These are phyloP conservation scores for Porpolomopsis calyptriformis DNA, from an alignment of 768 basidiomycete species.

Conservation along the genomic window DNA sequence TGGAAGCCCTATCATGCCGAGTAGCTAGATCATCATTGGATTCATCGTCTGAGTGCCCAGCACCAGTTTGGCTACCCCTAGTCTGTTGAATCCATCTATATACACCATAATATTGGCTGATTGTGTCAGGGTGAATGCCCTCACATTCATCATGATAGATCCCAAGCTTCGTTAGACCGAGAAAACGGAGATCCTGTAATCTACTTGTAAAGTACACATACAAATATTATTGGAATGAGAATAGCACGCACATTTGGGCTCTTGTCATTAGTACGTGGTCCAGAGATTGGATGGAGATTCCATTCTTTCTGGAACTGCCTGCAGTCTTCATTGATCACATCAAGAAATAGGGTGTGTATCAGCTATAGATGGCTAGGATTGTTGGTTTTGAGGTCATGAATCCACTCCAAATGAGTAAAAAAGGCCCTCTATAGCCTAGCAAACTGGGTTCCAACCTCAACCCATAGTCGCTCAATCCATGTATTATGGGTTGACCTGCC, in stretches of 20 bases:
- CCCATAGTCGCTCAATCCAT: conserved; percentile 35
- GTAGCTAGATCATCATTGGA: too few species aligned
- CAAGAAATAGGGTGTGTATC: conserved; percentile 30
- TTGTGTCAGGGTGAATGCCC: neutral
- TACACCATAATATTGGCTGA: neutral
- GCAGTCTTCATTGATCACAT: conserved; percentile 28
- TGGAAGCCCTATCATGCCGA: neutral
- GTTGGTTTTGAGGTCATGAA: conserved; percentile 23
- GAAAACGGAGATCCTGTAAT: conserved; percentile 9
- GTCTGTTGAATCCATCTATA: too few species aligned
- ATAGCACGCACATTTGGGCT: conserved; percentile 12
- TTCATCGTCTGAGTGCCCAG: too few species aligned
- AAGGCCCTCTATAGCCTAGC: conserved; percentile 30
- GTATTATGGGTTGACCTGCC: conserved; percentile 30
- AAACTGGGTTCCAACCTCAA: conserved; percentile 33
- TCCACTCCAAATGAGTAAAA: conserved; percentile 25
- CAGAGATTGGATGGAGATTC: conserved; percentile 30
- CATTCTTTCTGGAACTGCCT: conserved; percentile 23
- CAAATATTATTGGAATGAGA: neutral
- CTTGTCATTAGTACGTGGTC: conserved; percentile 15
- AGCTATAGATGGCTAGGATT: conserved; percentile 33
- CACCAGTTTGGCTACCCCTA: too few species aligned
- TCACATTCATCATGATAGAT: conserved; percentile 1
- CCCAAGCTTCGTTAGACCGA: conserved; percentile 3
- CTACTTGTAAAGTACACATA: too few species aligned